These are phyloP conservation scores for Aspergillus saccharolyticus DNA, from an alignment of 495 filamentous ascomycete species.

Conservation along the genomic window DNA sequence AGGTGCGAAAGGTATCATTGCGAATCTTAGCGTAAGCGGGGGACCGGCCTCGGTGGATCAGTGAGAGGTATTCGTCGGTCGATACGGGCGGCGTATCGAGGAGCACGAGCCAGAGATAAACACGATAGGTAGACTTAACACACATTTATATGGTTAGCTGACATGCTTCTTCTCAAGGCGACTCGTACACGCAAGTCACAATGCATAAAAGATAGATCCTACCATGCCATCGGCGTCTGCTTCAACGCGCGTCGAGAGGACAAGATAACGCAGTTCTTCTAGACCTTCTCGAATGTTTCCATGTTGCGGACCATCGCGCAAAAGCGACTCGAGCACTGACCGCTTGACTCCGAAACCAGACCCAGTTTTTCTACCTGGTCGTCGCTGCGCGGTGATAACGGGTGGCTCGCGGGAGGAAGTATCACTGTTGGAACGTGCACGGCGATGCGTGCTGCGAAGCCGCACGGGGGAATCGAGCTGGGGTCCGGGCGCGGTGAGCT, in stretches of 20 bases:
- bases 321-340: constrained; percentile 56
- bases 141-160: constrained; percentile 10
- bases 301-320: constrained; percentile 68
- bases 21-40: constrained; percentile 95
- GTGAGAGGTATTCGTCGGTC: constrained; percentile 80
- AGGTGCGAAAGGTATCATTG: constrained; percentile 94
- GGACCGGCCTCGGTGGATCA: constrained; percentile 89
- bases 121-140: constrained; percentile 76
- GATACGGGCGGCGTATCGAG: constrained; percentile 77
- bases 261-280: constrained; percentile 67
- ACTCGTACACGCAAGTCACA: background rate
- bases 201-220: constrained; percentile 16
- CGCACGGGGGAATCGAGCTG: constrained; percentile 24
- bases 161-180: too few species aligned
- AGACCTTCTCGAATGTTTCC: constrained; percentile 63
- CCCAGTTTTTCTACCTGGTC: constrained; percentile 49
- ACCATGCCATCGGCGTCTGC: constrained; percentile 91
- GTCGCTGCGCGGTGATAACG: constrained; percentile 38
- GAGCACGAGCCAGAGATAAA: constrained; percentile 93
- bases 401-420: constrained; percentile 43
- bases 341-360: constrained; percentile 54
- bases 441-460: constrained; percentile 40
- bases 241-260: constrained; percentile 74
- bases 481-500: constrained; percentile 13
- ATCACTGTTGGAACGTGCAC: constrained; percentile 72